Evolutionary conservation across 768 basidiomycete species (phyloP).

Genomic region (Lentinula boryana): DNA sequence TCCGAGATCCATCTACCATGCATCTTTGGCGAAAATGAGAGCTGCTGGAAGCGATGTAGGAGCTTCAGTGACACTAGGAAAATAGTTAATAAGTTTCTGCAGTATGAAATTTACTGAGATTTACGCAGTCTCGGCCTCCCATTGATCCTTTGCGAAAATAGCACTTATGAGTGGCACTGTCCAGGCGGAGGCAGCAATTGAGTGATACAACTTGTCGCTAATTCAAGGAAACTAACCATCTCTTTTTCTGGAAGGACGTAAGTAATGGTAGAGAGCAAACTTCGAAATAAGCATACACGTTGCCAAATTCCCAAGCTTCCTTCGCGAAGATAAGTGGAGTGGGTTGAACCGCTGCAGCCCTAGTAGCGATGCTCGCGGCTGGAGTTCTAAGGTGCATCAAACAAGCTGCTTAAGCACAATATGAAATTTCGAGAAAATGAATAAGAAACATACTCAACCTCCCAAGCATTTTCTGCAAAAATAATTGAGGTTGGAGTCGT

Average conservation of each 20-base stretch:
- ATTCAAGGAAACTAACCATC: background rate
- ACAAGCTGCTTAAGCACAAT: background rate
- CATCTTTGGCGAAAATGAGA: background rate
- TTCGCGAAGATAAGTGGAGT: background rate
- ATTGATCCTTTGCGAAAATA: conserved; percentile 12
- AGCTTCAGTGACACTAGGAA: background rate
- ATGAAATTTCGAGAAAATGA: background rate
- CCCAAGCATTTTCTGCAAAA: background rate
- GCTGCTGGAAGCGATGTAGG: background rate
- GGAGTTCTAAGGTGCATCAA: background rate
- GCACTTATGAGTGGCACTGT: background rate
- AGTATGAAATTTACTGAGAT: background rate
- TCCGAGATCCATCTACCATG: background rate
- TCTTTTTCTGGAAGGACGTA: background rate
- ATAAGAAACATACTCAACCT: background rate
- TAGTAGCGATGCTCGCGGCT: background rate
- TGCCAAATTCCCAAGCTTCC: conserved; percentile 1
- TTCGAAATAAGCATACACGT: background rate
- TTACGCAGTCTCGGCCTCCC: conserved; percentile 5
- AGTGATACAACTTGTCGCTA: too few relatives aligned
- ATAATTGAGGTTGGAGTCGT: background rate
- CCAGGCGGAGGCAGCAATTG: too few relatives aligned
- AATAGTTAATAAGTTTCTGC: background rate
- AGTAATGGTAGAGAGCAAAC: background rate
- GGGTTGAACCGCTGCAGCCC: background rate